phyloP scores from a whole-genome alignment of 2,329 filamentous ascomycete genomes.

The Monilinia aucupariae region DNA sequence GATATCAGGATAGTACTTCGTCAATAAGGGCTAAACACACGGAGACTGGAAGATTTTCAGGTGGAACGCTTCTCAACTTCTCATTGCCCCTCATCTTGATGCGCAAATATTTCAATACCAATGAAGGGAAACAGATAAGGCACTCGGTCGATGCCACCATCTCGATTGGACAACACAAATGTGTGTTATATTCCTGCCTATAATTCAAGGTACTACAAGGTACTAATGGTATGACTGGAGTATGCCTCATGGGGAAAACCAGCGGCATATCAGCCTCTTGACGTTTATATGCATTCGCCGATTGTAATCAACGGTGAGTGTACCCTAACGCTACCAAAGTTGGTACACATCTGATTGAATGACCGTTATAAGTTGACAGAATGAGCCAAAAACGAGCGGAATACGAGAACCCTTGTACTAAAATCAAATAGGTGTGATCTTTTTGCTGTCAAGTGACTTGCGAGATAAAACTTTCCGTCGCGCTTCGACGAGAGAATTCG shows the following conservation, averaged over 20 bases:
- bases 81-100: neutral
- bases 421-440: neutral
- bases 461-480: neutral
- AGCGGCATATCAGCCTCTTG: neutral
- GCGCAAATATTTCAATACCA: neutral
- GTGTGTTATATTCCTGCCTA: neutral
- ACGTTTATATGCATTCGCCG: neutral
- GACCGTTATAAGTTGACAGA: neutral
- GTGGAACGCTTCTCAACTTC: no score
- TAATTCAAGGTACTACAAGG: neutral
- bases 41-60: no score
- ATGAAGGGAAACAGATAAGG: neutral
- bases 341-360: neutral
- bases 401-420: neutral
- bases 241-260: neutral
- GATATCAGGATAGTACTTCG: neutral
- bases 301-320: neutral
- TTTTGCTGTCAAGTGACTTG: neutral
- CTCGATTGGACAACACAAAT: neutral
- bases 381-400: neutral
- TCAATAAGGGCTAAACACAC: neutral
- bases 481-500: neutral
- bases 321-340: neutral
- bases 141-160: neutral
- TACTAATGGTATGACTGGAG: neutral